Conservation (phyloP, 495 filamentous ascomycete species). For the Rusavskia elegans region DNA sequence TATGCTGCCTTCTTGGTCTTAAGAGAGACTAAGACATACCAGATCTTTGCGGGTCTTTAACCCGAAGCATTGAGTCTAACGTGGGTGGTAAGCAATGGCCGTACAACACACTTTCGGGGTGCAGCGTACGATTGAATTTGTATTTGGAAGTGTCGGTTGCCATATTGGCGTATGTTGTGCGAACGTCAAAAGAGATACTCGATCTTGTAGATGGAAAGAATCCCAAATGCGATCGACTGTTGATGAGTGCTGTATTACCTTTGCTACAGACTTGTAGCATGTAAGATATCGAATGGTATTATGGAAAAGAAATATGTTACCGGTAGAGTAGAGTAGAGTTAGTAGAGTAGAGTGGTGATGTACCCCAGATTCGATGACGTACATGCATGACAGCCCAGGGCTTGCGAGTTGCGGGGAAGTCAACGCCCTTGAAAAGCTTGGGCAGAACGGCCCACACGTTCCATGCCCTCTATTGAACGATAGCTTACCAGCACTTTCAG, state of each 20-base stretch:
- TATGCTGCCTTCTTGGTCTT: neutral
- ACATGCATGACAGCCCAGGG: neutral
- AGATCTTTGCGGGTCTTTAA: conserved; percentile 83
- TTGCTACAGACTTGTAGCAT: neutral
- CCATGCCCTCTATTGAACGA: no score
- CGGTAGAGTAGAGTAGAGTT: no score
- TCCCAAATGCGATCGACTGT: neutral
- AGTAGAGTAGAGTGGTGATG: no score
- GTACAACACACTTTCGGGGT: neutral
- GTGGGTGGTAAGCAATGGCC: conserved; percentile 3
- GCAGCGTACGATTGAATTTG: conserved; percentile 61
- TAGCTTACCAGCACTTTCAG: no score
- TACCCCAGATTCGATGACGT: neutral
- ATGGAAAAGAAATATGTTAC: no score
- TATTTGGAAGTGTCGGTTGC: conserved; percentile 61
- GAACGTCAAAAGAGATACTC: neutral
- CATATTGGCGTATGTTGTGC: conserved; percentile 38
- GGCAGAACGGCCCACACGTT: no score
- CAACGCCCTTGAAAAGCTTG: no score
- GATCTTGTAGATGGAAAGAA: neutral
- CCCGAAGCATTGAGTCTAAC: conserved; percentile 57
- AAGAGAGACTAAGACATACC: conserved; percentile 20
- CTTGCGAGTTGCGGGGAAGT: no score
- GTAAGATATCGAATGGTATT: neutral
- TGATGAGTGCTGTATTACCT: neutral